These are phyloP conservation scores for Suillus weaverae DNA, from an alignment of 768 basidiomycete species.

Conservation along the genomic window DNA sequence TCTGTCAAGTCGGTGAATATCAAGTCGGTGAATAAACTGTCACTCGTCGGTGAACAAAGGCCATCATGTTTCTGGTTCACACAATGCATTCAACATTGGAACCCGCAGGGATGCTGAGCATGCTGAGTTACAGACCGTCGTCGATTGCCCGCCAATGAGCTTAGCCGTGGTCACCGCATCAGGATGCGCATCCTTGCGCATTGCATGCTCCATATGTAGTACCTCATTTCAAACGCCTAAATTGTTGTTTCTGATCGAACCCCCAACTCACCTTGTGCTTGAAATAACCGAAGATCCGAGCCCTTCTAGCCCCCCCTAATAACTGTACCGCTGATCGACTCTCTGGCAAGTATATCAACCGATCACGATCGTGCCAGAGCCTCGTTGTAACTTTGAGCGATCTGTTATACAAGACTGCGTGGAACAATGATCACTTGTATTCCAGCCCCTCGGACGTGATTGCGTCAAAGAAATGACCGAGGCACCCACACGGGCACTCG, in stretches of 20 bases:
- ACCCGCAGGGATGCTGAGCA: background rate
- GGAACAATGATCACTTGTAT: background rate
- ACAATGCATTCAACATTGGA: background rate
- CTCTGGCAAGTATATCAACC: background rate
- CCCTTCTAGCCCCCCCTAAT: background rate
- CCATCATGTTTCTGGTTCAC: background rate
- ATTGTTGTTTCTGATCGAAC: background rate
- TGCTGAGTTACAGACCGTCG: background rate
- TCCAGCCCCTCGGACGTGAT: background rate
- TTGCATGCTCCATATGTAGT: background rate
- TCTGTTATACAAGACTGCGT: background rate
- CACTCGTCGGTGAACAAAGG: background rate
- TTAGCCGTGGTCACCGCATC: background rate
- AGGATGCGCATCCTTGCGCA: background rate
- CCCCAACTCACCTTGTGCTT: background rate
- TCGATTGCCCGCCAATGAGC: background rate
- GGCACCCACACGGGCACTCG: background rate
- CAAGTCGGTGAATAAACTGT: background rate
- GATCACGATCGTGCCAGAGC: background rate
- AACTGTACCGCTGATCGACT: background rate
- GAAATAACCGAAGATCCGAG: background rate
- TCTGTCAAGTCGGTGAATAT: background rate
- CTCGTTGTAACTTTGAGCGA: background rate
- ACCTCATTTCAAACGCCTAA: constrained; percentile 2
- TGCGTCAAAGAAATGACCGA: background rate